Conservation (phyloP, 495 filamentous ascomycete species). For the Sordaria brevicollis region DNA sequence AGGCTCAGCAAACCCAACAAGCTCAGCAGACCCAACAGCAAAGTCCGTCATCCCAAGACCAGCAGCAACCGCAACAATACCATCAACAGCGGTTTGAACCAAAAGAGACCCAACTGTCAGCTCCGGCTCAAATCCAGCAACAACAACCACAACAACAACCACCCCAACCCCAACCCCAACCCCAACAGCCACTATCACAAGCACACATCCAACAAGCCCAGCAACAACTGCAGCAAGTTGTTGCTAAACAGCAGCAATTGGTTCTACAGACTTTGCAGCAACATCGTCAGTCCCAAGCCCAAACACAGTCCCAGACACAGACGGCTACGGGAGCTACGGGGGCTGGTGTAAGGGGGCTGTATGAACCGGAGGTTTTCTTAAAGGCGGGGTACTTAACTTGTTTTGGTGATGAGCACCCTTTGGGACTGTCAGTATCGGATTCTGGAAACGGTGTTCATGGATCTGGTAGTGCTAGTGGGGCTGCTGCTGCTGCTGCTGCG, state of each 20-base stretch:
- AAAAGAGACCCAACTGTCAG: not conserved
- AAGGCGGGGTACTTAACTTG: conserved; percentile 8
- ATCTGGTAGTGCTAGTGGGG: not conserved
- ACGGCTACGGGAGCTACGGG: too few species aligned
- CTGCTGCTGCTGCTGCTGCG: too few species aligned
- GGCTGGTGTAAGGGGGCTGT: too few species aligned
- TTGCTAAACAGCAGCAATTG: not conserved
- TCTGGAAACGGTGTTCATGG: not conserved
- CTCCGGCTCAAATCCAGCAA: not conserved
- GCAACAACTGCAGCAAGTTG: not conserved
- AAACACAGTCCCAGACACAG: too few species aligned
- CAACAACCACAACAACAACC: not conserved
- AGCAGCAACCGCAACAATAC: not conserved
- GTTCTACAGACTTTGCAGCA: not conserved
- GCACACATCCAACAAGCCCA: not conserved
- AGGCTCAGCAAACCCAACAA: not conserved
- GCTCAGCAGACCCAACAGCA: not conserved
- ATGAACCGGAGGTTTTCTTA: conserved; percentile 2
- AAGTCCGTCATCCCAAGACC: too few species aligned
- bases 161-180: not conserved
- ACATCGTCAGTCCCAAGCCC: not conserved
- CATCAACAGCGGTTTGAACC: not conserved
- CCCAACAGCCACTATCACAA: not conserved
- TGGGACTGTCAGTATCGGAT: not conserved
- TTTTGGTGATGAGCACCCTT: conserved; percentile 2